Evolutionary conservation across 2,329 filamentous ascomycete species (phyloP), one percentile per base, ranked within the genome.

Genomic region (Penicillium polonicum): DNA sequence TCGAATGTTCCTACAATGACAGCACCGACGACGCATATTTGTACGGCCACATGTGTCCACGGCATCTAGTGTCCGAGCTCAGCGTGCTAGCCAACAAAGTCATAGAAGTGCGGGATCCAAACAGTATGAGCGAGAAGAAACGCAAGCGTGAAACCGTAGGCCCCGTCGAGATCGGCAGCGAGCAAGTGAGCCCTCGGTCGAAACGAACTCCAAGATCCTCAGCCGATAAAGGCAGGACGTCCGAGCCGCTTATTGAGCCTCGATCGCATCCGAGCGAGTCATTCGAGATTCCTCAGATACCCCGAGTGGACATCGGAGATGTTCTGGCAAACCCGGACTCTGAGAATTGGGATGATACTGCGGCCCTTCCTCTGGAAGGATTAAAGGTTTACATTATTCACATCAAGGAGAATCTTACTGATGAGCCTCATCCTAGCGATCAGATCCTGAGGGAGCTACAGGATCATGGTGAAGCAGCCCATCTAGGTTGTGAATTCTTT

Each of bases 1-100:
- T 99, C 66, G 94, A 99, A 78, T 97, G 93, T 74, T 96, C 91
- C 60, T 99, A 93, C 73, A 89, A 91, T 60, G 88, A 97, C 72
- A 84, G 85, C 8, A 88, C 92, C 67, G 82, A 85, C 23, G 87
- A 94, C 59, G 87, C 89, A 49, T 84, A 87, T 0, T 81, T 99
- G 0, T 99, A 92, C 64, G 94, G 94, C 0, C 94, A 99, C 67
- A 79, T 99, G 15, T 90, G 91, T 38, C 94, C 94, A 0, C 82
- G 86, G 0, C 94, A 91, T 71, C 76, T 99, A 13, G 85, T 93
- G 25, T 84, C 89, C 45, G 94, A 99, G 74, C 80, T 99, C 58
- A 80, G 80, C 35, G 82, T 78, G 0, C 81, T 99, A 2, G 92
- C 91, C 0, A 77, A 78, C 2, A 86, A 91, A 70, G 91, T 96